Evolutionary conservation across 768 basidiomycete species (phyloP), one percentile per base, ranked within the genome.

Genomic region (Rubroboletus satanas): DNA sequence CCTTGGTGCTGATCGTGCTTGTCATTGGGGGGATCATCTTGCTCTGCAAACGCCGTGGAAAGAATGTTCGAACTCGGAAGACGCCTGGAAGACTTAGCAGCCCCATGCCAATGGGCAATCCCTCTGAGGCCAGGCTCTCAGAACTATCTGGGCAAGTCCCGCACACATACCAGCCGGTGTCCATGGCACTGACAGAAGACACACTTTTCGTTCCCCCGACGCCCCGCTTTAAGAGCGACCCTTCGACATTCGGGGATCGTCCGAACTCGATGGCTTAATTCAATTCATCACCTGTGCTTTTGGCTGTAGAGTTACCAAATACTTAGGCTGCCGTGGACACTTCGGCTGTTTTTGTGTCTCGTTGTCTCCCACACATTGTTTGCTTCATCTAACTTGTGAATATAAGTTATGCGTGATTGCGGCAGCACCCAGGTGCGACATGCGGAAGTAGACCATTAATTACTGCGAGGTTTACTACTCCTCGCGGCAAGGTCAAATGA

Each of bases 101-200:
- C 48, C 80, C 83, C 29, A 80, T 86, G 79, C 82, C 82, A 32
- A 71, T 83, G 73, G 80, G 77, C 54, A 71, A 74, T 31, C 66
- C 46, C 10, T 28, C 51, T 10, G 46, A n/a, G 11, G 7, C 41
- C 74, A 59, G 75, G 76, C 56, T 36, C 45, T 43, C 57, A 71
- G 76, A 63, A 74, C 74, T 57, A 62, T 75, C 60, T 70, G 76
- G 41, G 72, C 73, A 32, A 44, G 63, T 51, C 60, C 67, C 71
- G 2, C 84, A 85, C 59, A 66, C 72, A n/a, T 90, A 90, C 66
- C 75, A 88, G 64, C 88, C 88, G 3, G 86, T 90, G 50, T 88
- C 88, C 23, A 70, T 75, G 62, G 75, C 75, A 44, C 49, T 77
- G 55, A 68, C 76, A 12, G 75, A 77, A 42, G 73, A 77, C 47